A percentile compares a stretch with the other conserved stretches of the same genome.
These are phyloP conservation scores for Emergomyces africanus DNA, from an alignment of 2,329 filamentous ascomycete species.

Conservation along the genomic window DNA sequence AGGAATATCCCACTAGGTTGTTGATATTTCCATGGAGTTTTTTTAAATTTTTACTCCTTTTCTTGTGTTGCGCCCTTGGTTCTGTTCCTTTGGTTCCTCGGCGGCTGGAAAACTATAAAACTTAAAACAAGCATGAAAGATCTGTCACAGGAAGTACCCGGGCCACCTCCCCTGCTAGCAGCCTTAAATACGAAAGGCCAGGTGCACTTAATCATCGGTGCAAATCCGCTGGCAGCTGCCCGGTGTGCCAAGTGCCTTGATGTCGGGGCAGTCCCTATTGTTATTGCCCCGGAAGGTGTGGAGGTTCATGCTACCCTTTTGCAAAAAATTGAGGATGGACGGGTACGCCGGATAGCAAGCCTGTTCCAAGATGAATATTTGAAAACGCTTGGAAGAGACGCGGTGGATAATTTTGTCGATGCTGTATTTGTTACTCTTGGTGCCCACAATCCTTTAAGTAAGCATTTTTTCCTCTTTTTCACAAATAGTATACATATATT, in stretches of 20 bases:
- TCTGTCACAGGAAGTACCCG: not conserved
- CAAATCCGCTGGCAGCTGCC: conserved; percentile 74
- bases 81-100: not conserved
- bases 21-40: not conserved
- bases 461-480: conserved; percentile 12
- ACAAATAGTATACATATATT: conserved; percentile 3
- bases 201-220: conserved; percentile 73
- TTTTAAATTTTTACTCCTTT: not conserved
- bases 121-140: not conserved
- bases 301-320: conserved; percentile 46
- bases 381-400: conserved; percentile 61
- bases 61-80: too few relatives aligned
- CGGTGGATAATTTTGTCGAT: conserved; percentile 69
- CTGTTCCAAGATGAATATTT: conserved; percentile 60
- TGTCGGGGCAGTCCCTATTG: conserved; percentile 66
- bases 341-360: conserved; percentile 29
- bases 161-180: conserved; percentile 19
- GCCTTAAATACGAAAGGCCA: conserved; percentile 30
- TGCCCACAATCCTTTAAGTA: conserved; percentile 38
- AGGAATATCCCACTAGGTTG: not conserved
- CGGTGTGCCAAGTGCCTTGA: conserved; percentile 68
- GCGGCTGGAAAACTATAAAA: not conserved
- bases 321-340: conserved; percentile 30
- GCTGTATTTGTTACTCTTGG: conserved; percentile 74
- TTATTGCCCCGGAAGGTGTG: conserved; percentile 57